Evolutionary conservation across 2,329 filamentous ascomycete species (phyloP), one percentile per base, ranked within the genome.

Genomic region (Diplodia sapinea): DNA sequence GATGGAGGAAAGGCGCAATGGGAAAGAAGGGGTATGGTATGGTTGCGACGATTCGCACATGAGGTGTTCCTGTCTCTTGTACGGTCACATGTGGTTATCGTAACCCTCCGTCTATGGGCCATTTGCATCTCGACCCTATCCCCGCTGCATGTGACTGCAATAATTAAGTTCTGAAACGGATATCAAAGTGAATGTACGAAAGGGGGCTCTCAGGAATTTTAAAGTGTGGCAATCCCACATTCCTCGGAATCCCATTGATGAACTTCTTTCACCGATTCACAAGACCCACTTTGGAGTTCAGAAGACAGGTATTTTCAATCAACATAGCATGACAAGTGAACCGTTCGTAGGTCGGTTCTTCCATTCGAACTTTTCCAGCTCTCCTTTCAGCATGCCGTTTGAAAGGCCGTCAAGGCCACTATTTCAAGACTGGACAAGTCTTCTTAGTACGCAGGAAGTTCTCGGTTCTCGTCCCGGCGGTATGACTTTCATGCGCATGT

Each of bases 1-100:
- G 59, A 63, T n/a, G 26, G 40, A 40, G 59, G 15, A 63, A 33
- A 51, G 59, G 59, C 59, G 59, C 47, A 63, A 51, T 38, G 12
- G 59, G 29, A 63, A 49, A 63, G 59, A 63, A 36, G 43, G 31
- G 47, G 17, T 51, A n/a, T 31, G 47, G 20, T 51, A n/a, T 31
- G 38, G 40, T 1, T n/a, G 8, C 59, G 20, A 52, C 47, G 29
- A 51, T 36, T 38, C 29, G n/a, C 11, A 20, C 20, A 36, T 11
- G 47, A 51, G 59, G 47, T 12, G 59, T 51, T 62, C 26, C 59
- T 63, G 59, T 36, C 43, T 36, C 50, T 63, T 31, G 36, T 63
- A 26, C 47, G 43, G 59, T 52, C 47, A 51, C 59, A 51, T 43
- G 59, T 63, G 59, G 9, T n/a, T 23, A 38, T 31, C 23, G 57